A percentile compares a stretch with the other conserved stretches of the same genome.
Evolutionary conservation across 805 yeast genomes (phyloP).

Genomic region (Huiozyma naganishii): DNA sequence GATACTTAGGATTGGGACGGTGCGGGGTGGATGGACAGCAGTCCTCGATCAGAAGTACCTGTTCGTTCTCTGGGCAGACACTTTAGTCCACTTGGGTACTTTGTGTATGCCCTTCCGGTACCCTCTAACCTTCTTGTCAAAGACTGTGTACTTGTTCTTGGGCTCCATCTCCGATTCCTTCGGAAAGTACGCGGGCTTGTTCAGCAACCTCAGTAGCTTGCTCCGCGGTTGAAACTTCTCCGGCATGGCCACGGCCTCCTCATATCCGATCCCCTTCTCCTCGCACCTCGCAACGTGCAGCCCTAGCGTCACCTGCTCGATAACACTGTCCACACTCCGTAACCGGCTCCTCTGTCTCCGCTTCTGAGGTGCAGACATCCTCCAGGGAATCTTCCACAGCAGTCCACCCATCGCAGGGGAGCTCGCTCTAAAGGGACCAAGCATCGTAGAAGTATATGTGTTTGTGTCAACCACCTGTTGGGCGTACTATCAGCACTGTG

Average conservation of each 20-base stretch:
- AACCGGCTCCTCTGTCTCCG: conserved; percentile 75
- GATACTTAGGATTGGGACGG: too few relatives aligned
- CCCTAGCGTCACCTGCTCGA: conserved; percentile 34
- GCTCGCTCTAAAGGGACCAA: conserved; percentile 25
- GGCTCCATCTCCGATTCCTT: conserved; percentile 73
- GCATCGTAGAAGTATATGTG: conserved; percentile 9
- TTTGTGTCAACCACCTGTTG: neutral
- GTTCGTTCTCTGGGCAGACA: conserved; percentile 47
- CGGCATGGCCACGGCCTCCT: conserved; percentile 10
- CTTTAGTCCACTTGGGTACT: conserved; percentile 87
- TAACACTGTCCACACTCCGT: conserved; percentile 68
- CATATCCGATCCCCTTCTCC: conserved; percentile 12
- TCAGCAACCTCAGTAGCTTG: conserved; percentile 17
- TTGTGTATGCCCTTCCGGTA: conserved; percentile 84
- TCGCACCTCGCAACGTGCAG: conserved; percentile 20
- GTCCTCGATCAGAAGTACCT: too few relatives aligned
- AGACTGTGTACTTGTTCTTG: conserved; percentile 78
- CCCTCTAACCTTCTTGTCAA: conserved; percentile 58
- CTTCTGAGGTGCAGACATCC: conserved; percentile 72
- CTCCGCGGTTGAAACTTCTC: conserved; percentile 20
- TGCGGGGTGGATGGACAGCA: too few relatives aligned
- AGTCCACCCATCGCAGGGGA: conserved; percentile 23
- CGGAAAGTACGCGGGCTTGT: conserved; percentile 44
- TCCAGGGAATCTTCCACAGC: conserved; percentile 60
- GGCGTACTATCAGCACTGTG: neutral